A percentile compares a stretch with the other conserved stretches of the same genome.
Evolutionary conservation across 345 rosid genomes (phyloP).

Genomic region (Citrus australasica): DNA sequence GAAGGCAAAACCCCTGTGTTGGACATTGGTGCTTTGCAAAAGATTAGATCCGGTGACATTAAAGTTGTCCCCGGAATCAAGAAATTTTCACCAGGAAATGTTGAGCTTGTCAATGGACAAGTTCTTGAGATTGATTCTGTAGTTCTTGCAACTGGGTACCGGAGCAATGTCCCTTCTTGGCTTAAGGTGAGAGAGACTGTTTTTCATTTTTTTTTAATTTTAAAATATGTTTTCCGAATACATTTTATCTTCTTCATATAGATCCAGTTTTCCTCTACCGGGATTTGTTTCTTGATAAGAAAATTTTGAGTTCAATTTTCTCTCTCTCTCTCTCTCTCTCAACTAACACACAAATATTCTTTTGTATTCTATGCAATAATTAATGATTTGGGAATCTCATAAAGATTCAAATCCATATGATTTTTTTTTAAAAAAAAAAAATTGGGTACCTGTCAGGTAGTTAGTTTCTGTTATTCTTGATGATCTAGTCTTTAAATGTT

Average conservation of each 20-base stretch:
- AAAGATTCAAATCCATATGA: neutral
- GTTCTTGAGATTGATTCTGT: conserved; percentile 62
- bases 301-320: conserved; percentile 1
- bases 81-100: conserved; percentile 44
- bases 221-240: neutral
- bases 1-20: conserved; percentile 82
- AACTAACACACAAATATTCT: neutral
- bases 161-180: conserved; percentile 97
- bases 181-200: conserved; percentile 48
- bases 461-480: neutral
- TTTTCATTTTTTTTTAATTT: neutral
- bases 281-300: neutral
- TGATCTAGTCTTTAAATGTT: neutral
- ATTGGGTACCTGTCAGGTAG: neutral
- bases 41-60: conserved; percentile 67
- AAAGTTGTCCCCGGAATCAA: conserved; percentile 71
- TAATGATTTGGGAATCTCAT: conserved; percentile 19
- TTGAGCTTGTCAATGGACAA: conserved; percentile 64
- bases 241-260: conserved; percentile 15
- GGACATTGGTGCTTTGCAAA: conserved; percentile 67
- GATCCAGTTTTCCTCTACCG: conserved; percentile 8
- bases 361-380: conserved; percentile 8
- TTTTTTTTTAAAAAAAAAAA: no score
- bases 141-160: conserved; percentile 82
- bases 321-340: neutral